A percentile compares a stretch with the other conserved stretches of the same genome.
Conservation (phyloP, 768 basidiomycete genomes). For the Kwoniella pini region DNA sequence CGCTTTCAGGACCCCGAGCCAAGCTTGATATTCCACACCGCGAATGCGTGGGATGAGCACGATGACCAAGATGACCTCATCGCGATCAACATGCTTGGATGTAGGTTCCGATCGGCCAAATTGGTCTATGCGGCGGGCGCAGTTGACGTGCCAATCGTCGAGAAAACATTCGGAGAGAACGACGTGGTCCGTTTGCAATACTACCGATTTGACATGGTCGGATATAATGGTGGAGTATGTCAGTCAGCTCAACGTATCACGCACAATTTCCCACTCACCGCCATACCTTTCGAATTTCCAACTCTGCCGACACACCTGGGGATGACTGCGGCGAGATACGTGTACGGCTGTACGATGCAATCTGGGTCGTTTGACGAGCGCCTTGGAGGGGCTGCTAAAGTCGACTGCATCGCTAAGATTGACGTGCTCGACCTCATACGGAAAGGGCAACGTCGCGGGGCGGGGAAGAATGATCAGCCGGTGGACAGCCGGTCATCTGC, state of each 20-base stretch:
- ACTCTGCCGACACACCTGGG: slow-evolving; percentile 39
- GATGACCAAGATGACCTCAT: slow-evolving; percentile 24
- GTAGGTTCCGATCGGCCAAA: slow-evolving; percentile 54
- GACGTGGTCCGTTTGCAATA: slow-evolving; percentile 54
- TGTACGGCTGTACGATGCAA: slow-evolving; percentile 57
- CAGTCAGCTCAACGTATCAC: slow-evolving; percentile 33
- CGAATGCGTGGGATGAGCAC: slow-evolving; percentile 55
- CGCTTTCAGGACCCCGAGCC: slow-evolving; percentile 53
- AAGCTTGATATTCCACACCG: slow-evolving; percentile 57
- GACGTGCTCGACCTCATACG: slow-evolving; percentile 48
- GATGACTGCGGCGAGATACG: slow-evolving; percentile 51
- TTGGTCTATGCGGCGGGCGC: slow-evolving; percentile 56
- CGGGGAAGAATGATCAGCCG: slow-evolving; percentile 29
- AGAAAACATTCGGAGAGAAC: slow-evolving; percentile 39
- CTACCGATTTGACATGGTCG: slow-evolving; percentile 48
- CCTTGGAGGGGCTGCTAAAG: slow-evolving; percentile 56
- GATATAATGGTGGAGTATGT: not conserved
- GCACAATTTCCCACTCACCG: slow-evolving; percentile 53
- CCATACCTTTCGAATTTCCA: slow-evolving; percentile 57
- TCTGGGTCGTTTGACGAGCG: slow-evolving; percentile 55
- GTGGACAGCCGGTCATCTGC: slow-evolving; percentile 50
- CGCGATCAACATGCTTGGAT: slow-evolving; percentile 54
- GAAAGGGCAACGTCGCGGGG: slow-evolving; percentile 36
- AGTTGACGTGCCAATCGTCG: slow-evolving; percentile 44
- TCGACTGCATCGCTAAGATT: slow-evolving; percentile 57